These are phyloP conservation scores for Lophium mytilinum DNA, from an alignment of 495 filamentous ascomycete genomes.

Conservation along the genomic window DNA sequence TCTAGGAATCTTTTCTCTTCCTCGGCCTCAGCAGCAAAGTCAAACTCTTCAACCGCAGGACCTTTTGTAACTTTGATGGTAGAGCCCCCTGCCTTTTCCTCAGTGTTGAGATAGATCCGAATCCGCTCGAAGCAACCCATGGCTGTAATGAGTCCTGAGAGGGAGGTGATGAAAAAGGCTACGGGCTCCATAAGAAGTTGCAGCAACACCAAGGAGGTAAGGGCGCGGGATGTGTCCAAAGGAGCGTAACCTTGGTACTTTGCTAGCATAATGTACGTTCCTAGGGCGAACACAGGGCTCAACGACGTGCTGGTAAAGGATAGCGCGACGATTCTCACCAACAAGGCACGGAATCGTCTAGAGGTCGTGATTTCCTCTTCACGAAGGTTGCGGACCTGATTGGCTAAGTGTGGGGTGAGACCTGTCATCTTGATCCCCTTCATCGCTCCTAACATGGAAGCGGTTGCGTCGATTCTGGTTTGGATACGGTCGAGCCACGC, in stretches of 20 bases:
- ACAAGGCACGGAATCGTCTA: slow-evolving; percentile 29
- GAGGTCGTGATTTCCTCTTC: slow-evolving; percentile 22
- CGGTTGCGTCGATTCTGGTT: slow-evolving; percentile 34
- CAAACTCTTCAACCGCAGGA: not conserved
- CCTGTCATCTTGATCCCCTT: slow-evolving; percentile 37
- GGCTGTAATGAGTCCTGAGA: slow-evolving; percentile 7
- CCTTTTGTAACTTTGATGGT: not conserved
- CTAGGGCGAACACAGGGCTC: slow-evolving; percentile 9
- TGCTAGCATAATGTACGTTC: slow-evolving; percentile 9
- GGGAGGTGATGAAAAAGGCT: slow-evolving; percentile 13
- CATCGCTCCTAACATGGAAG: slow-evolving; percentile 30
- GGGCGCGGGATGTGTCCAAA: slow-evolving; percentile 1
- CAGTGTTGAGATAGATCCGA: not conserved
- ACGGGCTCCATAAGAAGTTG: slow-evolving; percentile 7
- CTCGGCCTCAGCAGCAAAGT: not conserved
- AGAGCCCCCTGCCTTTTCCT: not conserved
- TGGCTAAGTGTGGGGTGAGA: slow-evolving; percentile 16
- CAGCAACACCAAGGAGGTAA: slow-evolving; percentile 8
- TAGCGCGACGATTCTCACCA: slow-evolving; percentile 13
- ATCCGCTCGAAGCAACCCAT: slow-evolving; percentile 3
- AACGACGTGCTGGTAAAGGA: slow-evolving; percentile 10
- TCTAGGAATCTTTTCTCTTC: not conserved
- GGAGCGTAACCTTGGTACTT: slow-evolving; percentile 8
- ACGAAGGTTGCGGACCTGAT: slow-evolving; percentile 17
- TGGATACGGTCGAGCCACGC: slow-evolving; percentile 40